Evolutionary conservation across 768 basidiomycete species (phyloP).

Genomic region (Lentinula sp.): DNA sequence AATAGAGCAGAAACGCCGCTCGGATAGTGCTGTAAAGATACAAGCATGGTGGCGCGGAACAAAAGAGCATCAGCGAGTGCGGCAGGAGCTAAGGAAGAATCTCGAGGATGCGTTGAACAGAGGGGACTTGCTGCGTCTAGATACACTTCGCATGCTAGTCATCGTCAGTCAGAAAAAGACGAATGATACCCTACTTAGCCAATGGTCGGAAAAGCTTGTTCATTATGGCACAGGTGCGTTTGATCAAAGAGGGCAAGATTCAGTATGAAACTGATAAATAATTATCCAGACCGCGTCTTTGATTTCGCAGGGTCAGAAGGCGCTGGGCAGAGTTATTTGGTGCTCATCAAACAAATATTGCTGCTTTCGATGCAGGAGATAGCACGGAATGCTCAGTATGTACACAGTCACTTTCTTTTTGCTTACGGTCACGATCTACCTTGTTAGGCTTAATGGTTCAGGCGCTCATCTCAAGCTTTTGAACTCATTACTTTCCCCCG

Average conservation of each 20-base stretch:
- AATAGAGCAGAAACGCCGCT: conserved; percentile 42
- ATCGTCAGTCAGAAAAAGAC: conserved; percentile 40
- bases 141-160: conserved; percentile 59
- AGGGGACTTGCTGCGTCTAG: conserved; percentile 28
- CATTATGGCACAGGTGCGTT: background rate
- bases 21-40: conserved; percentile 53
- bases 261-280: background rate
- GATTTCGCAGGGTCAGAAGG: background rate
- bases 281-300: background rate
- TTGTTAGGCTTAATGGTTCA: conserved; percentile 41
- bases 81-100: conserved; percentile 34
- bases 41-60: conserved; percentile 69
- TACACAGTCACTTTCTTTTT: background rate
- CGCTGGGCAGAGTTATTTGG: background rate
- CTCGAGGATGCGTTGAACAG: conserved; percentile 45
- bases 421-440: background rate
- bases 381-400: conserved; percentile 17
- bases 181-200: conserved; percentile 17
- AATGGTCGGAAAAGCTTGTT: conserved; percentile 21
- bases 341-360: conserved; percentile 1
- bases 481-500: conserved; percentile 33
- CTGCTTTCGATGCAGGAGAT: background rate
- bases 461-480: conserved; percentile 45
- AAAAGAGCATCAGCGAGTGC: conserved; percentile 31
- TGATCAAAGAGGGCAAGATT: background rate